Conservation (phyloP, 495 filamentous ascomycete genomes). For the Aspergillus ostianus region DNA sequence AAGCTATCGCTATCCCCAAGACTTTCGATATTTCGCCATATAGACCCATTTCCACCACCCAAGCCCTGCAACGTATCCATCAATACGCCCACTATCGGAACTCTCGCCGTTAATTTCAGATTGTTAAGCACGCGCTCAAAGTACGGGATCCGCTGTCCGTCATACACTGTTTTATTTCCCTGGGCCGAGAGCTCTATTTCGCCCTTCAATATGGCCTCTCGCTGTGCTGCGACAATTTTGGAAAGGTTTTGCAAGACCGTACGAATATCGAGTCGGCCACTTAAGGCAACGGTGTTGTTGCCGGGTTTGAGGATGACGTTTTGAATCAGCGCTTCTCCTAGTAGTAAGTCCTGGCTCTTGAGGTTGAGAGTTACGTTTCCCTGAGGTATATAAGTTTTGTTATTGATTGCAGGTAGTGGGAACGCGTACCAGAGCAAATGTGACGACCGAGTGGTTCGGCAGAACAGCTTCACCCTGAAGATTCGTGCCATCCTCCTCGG, state of each 20-base stretch:
- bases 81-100: conserved; percentile 36
- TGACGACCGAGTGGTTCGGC: conserved; percentile 46
- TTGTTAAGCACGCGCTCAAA: conserved; percentile 44
- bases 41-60: not conserved
- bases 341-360: conserved; percentile 33
- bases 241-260: conserved; percentile 32
- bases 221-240: conserved; percentile 32
- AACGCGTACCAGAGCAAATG: conserved; percentile 37
- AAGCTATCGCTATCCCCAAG: not conserved
- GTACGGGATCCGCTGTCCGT: conserved; percentile 43
- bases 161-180: conserved; percentile 42
- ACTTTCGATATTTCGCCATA: not conserved
- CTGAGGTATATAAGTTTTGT: conserved; percentile 2
- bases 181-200: conserved; percentile 38
- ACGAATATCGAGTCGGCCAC: conserved; percentile 25
- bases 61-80: conserved; percentile 27
- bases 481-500: conserved; percentile 36
- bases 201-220: conserved; percentile 31
- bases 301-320: conserved; percentile 42
- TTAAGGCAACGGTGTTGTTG: conserved; percentile 42
- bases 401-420: not conserved
- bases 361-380: conserved; percentile 49
- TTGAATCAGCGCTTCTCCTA: conserved; percentile 40
- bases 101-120: conserved; percentile 34
- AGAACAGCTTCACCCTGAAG: conserved; percentile 32